Evolutionary conservation across 495 filamentous ascomycete genomes (phyloP), one percentile per base, ranked within the genome.

Genomic region (Penicillium atrosanguineum): DNA sequence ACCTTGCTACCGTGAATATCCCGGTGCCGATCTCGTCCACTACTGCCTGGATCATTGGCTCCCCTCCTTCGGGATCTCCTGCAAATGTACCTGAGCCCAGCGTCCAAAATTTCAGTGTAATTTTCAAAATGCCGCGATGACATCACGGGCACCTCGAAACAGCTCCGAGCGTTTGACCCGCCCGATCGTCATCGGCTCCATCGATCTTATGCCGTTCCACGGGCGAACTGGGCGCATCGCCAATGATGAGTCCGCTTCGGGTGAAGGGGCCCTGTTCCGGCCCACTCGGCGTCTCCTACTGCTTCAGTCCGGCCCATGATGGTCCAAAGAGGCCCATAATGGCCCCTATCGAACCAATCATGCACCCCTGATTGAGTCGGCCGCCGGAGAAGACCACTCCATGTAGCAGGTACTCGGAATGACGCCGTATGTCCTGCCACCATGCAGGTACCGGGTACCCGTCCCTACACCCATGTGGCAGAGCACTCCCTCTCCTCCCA

Each of bases 161-260:
- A 59, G 57, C 48, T 60, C 46, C 44, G 64, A 69, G 62, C 62
- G 66, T 63, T 69, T 66, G 66, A 61, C 55, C 68, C 65, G 48
- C 56, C 44, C 56, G 65, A 71, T 71, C 69, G 68, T 72, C 68
- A 74, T 72, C 61, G 64, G 62, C 69, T 67, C 68, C 64, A 68
- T 63, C 65, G 63, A 70, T 74, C 68, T 68, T 45, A 63, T 59
- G 57, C 63, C 57, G 45, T 59, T 61, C 66, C 64, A 64, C 61
- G 69, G 67, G 59, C 53, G 60, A 61, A 62, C 58, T 53, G 50
- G 46, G 19, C 28, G 55, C 43, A 31, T 45, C 26, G 11, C 69
- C 70, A 73, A 71, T 73, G n/a, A 51, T 11, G 42, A 14, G 23
- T 34, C 43, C 53, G 52, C 39, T 49, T 57, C 62, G 55, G 37